Evolutionary conservation across 2,329 filamentous ascomycete species (phyloP).

Genomic region (Botrytis sinoallii): DNA sequence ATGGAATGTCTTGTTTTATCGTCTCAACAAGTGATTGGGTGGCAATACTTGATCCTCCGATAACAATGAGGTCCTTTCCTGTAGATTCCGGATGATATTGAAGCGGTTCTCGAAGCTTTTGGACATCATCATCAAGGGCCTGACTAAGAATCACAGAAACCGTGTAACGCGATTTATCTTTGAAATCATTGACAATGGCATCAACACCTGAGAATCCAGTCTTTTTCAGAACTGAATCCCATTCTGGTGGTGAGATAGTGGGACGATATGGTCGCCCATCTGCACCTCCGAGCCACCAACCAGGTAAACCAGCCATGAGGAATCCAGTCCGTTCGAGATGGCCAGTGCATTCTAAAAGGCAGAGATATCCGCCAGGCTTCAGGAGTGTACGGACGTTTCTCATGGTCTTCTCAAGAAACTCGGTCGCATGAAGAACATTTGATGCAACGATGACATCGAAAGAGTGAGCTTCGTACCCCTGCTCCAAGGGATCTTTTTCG

Average conservation of each 20-base stretch:
- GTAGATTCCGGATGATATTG: neutral
- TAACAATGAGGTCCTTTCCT: conserved; percentile 4
- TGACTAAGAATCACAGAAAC: conserved; percentile 11
- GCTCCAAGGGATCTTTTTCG: conserved; percentile 5
- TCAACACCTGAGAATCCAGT: conserved; percentile 22
- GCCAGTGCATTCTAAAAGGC: conserved; percentile 18
- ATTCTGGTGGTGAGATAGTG: conserved; percentile 17
- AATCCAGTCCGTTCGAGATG: conserved; percentile 2
- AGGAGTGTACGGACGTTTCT: conserved; percentile 27
- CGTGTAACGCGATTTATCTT: conserved; percentile 3
- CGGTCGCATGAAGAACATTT: conserved; percentile 33
- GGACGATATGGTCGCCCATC: conserved; percentile 32
- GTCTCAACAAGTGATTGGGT: neutral
- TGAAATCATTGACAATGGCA: conserved; percentile 8
- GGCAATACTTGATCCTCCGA: neutral
- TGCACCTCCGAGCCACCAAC: conserved; percentile 22
- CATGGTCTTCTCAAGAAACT: conserved; percentile 23
- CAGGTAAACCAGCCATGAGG: conserved; percentile 12
- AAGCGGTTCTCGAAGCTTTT: conserved; percentile 12
- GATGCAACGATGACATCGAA: conserved; percentile 31
- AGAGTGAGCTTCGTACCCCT: conserved; percentile 7
- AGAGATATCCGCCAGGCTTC: conserved; percentile 26
- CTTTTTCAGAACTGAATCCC: conserved; percentile 17
- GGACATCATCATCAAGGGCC: conserved; percentile 22
- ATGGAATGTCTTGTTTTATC: neutral